Conservation (phyloP, 148 eudicot species). For the Rhododendron griersonianum region DNA sequence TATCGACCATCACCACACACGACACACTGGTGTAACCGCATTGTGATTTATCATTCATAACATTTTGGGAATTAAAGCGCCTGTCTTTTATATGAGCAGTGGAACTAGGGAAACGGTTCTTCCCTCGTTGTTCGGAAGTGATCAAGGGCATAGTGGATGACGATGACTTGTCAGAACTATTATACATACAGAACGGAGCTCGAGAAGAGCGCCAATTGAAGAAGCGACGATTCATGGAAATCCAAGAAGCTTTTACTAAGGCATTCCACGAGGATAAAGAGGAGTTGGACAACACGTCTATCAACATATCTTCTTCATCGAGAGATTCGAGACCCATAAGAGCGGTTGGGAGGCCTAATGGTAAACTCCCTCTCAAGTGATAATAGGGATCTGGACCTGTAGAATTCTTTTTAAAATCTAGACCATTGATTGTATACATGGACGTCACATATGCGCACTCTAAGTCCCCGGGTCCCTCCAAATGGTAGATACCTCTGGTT, state of each 20-base stretch:
- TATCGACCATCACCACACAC: not conserved
- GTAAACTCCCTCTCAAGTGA: constrained; percentile 31
- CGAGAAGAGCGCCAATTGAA: constrained; percentile 59
- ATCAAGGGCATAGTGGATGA: constrained; percentile 66
- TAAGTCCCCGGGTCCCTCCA: too few relatives aligned
- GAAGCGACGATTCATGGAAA: constrained; percentile 49
- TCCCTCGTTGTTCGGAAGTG: constrained; percentile 84
- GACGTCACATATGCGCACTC: too few relatives aligned
- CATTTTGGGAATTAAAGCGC: not conserved
- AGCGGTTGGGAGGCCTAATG: constrained; percentile 17
- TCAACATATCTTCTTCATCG: constrained; percentile 47
- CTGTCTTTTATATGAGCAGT: constrained; percentile 36
- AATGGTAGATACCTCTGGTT: too few relatives aligned
- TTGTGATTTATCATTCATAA: not conserved
- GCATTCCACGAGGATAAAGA: constrained; percentile 65
- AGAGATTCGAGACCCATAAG: constrained; percentile 17
- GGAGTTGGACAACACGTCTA: constrained; percentile 34
- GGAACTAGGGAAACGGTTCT: constrained; percentile 77
- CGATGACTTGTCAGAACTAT: constrained; percentile 52
- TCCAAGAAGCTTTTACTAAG: constrained; percentile 46
- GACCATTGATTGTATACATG: too few relatives aligned
- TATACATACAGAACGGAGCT: constrained; percentile 34
- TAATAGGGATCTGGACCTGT: not conserved
- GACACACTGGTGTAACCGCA: not conserved
- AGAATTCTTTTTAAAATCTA: too few relatives aligned